phyloP scores from a whole-genome alignment of 805 yeast species.

The Teunomyces gatunensis region DNA sequence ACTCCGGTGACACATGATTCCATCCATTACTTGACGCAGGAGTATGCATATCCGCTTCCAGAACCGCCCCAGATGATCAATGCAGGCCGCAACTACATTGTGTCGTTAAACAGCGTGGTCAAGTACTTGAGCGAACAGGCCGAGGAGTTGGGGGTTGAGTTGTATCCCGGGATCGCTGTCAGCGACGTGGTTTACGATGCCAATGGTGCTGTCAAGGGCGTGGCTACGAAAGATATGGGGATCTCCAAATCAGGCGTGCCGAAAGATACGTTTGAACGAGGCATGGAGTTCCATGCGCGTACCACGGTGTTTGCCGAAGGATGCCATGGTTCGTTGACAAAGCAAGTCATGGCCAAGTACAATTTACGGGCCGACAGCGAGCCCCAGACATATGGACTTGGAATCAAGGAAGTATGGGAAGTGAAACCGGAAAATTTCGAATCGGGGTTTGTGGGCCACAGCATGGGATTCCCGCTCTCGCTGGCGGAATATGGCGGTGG shows the following conservation, averaged over 20 bases:
- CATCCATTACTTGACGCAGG: conserved; percentile 65
- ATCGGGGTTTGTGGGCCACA: conserved; percentile 78
- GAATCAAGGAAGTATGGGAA: conserved; percentile 97
- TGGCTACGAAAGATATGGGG: conserved; percentile 94
- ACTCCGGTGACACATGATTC: conserved; percentile 76
- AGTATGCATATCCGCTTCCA: conserved; percentile 68
- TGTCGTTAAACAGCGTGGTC: conserved; percentile 76
- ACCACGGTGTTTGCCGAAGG: conserved; percentile 93
- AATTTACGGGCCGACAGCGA: conserved; percentile 61
- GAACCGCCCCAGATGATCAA: conserved; percentile 92
- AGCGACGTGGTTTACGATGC: conserved; percentile 61
- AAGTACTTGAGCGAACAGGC: conserved; percentile 84
- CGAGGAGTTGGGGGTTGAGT: conserved; percentile 89
- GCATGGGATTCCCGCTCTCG: conserved; percentile 84
- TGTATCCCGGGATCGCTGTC: conserved; percentile 88
- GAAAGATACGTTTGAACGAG: conserved; percentile 83
- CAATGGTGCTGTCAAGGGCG: conserved; percentile 72
- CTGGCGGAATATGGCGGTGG: conserved; percentile 90
- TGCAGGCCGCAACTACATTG: conserved; percentile 78
- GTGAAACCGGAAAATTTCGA: conserved; percentile 78
- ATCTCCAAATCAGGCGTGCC: conserved; percentile 72
- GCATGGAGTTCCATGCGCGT: conserved; percentile 94
- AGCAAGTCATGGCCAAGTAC: conserved; percentile 68
- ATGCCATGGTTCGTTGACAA: conserved; percentile 93
- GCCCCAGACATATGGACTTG: conserved; percentile 92